Conservation (phyloP, 208 protist species). For the Leishmania arabica region DNA sequence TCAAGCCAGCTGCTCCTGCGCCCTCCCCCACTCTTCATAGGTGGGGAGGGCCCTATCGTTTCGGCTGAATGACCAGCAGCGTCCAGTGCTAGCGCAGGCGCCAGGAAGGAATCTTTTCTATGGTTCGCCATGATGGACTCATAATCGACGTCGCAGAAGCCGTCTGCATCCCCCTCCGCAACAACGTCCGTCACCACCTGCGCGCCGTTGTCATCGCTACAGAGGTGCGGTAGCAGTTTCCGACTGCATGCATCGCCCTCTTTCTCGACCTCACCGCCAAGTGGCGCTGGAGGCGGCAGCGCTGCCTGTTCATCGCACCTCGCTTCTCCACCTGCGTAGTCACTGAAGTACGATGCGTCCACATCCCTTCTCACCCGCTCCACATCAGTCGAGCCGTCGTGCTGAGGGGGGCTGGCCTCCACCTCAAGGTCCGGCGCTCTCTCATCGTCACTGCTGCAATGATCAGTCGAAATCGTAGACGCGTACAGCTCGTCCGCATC, state of each 20-base stretch:
- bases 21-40: background rate
- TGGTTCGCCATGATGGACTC: background rate
- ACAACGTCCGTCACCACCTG: background rate
- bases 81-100: background rate
- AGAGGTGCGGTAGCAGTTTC: constrained; percentile 2
- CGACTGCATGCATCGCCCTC: constrained; percentile 2
- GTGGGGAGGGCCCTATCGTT: background rate
- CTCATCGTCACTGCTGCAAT: constrained; percentile 6
- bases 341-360: constrained; percentile 32
- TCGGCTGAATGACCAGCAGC: background rate
- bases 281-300: background rate
- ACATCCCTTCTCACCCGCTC: background rate
- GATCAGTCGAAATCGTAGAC: constrained; percentile 6
- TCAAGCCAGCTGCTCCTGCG: constrained; percentile 14
- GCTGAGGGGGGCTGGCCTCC: constrained; percentile 26
- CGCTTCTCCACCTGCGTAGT: constrained; percentile 15
- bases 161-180: constrained; percentile 10
- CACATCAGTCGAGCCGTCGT: background rate
- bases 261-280: background rate
- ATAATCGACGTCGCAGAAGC: constrained; percentile 17
- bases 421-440: constrained; percentile 24
- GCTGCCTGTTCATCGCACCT: background rate
- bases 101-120: background rate
- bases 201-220: background rate
- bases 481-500: constrained; percentile 3